phyloP scores from a whole-genome alignment of 2,329 filamentous ascomycete genomes.

The Paecilomyces fulvus region DNA sequence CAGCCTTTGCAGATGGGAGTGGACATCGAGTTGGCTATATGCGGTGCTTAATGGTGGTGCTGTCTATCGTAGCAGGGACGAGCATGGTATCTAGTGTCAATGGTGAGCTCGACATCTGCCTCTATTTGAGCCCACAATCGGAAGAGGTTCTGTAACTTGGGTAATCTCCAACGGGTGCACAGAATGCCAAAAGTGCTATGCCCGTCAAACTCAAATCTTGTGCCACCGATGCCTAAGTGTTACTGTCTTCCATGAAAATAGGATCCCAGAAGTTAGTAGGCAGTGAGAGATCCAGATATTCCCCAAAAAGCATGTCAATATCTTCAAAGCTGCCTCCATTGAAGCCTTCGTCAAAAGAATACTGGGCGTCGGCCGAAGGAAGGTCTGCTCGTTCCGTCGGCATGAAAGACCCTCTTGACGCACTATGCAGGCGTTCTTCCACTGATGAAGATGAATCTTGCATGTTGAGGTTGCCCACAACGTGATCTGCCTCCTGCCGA shows the following conservation, averaged over 20 bases:
- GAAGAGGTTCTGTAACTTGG: not conserved
- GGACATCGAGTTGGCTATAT: not conserved
- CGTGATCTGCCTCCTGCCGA: not conserved
- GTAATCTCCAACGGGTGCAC: not conserved
- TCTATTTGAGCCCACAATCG: not conserved
- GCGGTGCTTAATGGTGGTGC: not conserved
- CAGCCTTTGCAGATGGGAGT: not conserved
- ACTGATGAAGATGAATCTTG: not conserved
- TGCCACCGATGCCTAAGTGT: not conserved
- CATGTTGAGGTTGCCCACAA: not conserved
- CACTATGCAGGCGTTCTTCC: no score
- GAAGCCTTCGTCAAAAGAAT: slow-evolving; percentile 23
- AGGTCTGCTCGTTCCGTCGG: not conserved
- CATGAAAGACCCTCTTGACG: no score
- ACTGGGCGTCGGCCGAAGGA: not conserved
- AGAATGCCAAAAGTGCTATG: not conserved
- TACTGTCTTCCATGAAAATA: slow-evolving; percentile 14
- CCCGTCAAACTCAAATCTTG: not conserved
- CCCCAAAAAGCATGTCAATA: slow-evolving; percentile 27
- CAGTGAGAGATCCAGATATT: slow-evolving; percentile 26
- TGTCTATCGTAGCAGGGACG: no score
- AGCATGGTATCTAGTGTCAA: not conserved
- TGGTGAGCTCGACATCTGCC: not conserved
- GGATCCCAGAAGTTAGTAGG: slow-evolving; percentile 31
- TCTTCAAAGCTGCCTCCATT: slow-evolving; percentile 25